phyloP scores from a whole-genome alignment of 2,329 filamentous ascomycete genomes.

The Zymoseptoria passerinii region DNA sequence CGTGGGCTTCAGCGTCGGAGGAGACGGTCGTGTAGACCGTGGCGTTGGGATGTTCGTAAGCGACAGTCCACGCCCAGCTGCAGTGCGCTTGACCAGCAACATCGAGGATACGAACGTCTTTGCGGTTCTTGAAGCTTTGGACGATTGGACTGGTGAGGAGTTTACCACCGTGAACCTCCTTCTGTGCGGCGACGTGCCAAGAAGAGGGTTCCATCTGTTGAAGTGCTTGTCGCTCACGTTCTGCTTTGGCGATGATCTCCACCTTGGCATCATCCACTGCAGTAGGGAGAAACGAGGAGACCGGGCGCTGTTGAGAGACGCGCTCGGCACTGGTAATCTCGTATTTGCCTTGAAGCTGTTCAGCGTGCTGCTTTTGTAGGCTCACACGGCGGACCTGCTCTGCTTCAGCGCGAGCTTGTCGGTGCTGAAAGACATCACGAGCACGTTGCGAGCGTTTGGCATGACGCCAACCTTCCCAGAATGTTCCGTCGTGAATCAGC shows the following conservation, averaged over 20 bases:
- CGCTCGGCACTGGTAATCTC: conserved; percentile 53
- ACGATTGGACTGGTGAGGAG: conserved; percentile 49
- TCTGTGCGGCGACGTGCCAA: conserved; percentile 56
- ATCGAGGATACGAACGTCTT: conserved; percentile 65
- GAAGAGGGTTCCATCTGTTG: conserved; percentile 55
- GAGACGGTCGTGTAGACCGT: conserved; percentile 72
- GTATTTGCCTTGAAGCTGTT: conserved; percentile 77
- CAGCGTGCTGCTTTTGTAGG: conserved; percentile 62
- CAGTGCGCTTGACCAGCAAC: conserved; percentile 76
- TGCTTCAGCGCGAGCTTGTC: conserved; percentile 77
- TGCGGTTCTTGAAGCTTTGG: conserved; percentile 26
- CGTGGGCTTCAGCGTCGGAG: conserved; percentile 28
- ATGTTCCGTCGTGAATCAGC: conserved; percentile 46
- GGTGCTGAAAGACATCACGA: conserved; percentile 75
- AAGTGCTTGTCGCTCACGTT: conserved; percentile 74
- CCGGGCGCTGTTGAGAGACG: conserved; percentile 36
- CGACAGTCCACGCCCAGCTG: conserved; percentile 94
- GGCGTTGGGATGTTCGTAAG: conserved; percentile 72
- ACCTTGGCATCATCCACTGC: conserved; percentile 31
- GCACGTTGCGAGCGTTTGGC: conserved; percentile 53
- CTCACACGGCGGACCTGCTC: conserved; percentile 75
- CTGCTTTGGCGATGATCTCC: conserved; percentile 34
- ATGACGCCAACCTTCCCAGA: conserved; percentile 64
- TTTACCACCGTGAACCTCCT: conserved; percentile 52
- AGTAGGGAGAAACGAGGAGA: conserved; percentile 36